Conservation (phyloP, 1,284 basidiomycete genomes). For the Malassezia brasiliensis region DNA sequence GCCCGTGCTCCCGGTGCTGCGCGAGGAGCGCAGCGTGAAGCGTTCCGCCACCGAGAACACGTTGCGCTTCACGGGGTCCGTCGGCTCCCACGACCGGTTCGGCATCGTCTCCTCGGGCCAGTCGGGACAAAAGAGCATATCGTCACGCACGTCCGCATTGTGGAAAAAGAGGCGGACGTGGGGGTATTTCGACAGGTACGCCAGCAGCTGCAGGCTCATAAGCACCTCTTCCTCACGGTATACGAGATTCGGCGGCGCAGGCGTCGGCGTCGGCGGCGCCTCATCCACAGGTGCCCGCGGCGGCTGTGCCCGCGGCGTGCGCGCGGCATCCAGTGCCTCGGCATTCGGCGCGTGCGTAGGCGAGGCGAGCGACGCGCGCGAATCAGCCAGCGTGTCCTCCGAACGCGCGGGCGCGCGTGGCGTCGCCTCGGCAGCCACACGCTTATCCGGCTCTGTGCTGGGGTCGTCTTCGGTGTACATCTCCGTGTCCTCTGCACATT, state of each 20-base stretch:
- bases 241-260: slow-evolving; percentile 7
- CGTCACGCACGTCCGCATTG: slow-evolving; percentile 34
- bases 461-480: slow-evolving; percentile 36
- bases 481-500: slow-evolving; percentile 40
- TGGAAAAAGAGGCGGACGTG: slow-evolving; percentile 97
- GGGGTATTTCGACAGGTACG: slow-evolving; percentile 94
- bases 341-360: neutral
- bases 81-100: slow-evolving; percentile 36
- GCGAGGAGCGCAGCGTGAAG: slow-evolving; percentile 84
- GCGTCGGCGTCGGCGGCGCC: neutral
- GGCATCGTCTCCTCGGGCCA: slow-evolving; percentile 25
- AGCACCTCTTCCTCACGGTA: slow-evolving; percentile 93
- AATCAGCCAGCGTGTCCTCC: too few species aligned
- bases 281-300: neutral
- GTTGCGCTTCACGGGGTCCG: slow-evolving; percentile 48
- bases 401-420: neutral
- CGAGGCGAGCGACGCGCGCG: slow-evolving; percentile 1
- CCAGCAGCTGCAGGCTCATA: slow-evolving; percentile 78
- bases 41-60: slow-evolving; percentile 89
- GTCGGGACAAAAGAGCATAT: slow-evolving; percentile 28
- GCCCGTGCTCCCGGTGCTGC: slow-evolving; percentile 55
- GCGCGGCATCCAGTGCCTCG: neutral
- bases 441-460: neutral
- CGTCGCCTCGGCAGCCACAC: slow-evolving; percentile 13
- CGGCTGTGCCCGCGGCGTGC: neutral